A percentile compares a stretch with the other conserved stretches of the same genome.
These are phyloP conservation scores for Aureobasidium sp. DNA, from an alignment of 2,329 filamentous ascomycete species.

Conservation along the genomic window DNA sequence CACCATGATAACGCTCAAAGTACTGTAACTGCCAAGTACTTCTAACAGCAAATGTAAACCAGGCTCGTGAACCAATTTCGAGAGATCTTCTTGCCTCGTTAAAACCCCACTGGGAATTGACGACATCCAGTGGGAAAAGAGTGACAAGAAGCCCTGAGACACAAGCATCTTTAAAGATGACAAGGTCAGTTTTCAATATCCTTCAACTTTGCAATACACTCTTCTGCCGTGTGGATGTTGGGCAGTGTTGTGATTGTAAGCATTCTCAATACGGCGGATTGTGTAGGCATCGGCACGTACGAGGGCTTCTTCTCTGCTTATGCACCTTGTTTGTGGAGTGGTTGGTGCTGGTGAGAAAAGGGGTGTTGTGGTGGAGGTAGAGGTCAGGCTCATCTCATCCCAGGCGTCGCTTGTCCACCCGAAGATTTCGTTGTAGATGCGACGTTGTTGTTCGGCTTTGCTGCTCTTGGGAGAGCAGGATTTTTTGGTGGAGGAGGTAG, in stretches of 20 bases:
- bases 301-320: background rate
- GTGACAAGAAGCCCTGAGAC: background rate
- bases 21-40: background rate
- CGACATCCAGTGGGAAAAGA: background rate
- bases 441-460: background rate
- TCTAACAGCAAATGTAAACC: background rate
- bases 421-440: slow-evolving; percentile 13
- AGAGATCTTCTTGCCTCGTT: background rate
- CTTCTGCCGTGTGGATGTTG: background rate
- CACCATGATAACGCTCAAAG: background rate
- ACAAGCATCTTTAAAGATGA: background rate
- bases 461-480: background rate
- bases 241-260: background rate
- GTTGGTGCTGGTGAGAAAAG: background rate
- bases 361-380: background rate
- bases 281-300: background rate
- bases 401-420: background rate
- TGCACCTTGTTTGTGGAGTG: background rate
- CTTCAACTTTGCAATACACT: background rate
- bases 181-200: background rate
- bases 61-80: background rate
- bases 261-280: background rate
- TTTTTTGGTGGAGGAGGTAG: background rate
- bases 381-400: background rate
- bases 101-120: background rate